These are phyloP conservation scores for Aspergillus clavatus DNA, from an alignment of 2,329 filamentous ascomycete genomes.

Conservation along the genomic window DNA sequence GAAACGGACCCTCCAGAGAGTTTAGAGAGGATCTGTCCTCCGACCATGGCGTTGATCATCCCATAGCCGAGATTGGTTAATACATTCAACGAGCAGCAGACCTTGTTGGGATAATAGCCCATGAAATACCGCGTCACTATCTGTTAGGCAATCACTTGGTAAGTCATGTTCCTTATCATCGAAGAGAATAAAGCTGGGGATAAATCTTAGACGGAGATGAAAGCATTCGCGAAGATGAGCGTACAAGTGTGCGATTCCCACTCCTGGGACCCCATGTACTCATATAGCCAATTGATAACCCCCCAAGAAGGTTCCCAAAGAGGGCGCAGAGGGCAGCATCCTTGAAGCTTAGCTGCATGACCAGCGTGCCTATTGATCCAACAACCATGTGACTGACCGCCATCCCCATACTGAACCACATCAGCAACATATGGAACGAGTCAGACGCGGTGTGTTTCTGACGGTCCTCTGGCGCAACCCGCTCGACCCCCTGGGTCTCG, in stretches of 20 bases:
- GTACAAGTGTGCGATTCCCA: conserved; percentile 42
- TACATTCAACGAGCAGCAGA: conserved; percentile 39
- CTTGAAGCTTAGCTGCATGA: conserved; percentile 36
- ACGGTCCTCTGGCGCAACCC: conserved; percentile 25
- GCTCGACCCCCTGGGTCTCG: conserved; percentile 26
- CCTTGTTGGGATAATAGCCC: conserved; percentile 41
- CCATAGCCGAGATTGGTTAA: conserved; percentile 42
- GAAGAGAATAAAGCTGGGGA: not conserved
- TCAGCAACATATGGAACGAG: conserved; percentile 28
- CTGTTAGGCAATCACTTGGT: conserved; percentile 17
- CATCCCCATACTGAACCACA: conserved; percentile 40
- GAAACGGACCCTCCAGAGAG: conserved; percentile 36
- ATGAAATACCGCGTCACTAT: conserved; percentile 41
- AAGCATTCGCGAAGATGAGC: conserved; percentile 1
- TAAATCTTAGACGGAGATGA: not conserved
- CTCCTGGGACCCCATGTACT: conserved; percentile 40
- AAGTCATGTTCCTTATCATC: not conserved
- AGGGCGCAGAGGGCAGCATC: conserved; percentile 38
- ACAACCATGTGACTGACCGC: conserved; percentile 40
- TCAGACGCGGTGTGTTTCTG: conserved; percentile 21
- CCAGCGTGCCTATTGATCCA: conserved; percentile 40
- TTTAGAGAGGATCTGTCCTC: conserved; percentile 42
- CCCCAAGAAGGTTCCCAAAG: conserved; percentile 34
- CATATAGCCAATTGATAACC: conserved; percentile 37
- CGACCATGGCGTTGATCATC: conserved; percentile 41